A percentile compares a stretch with the other conserved stretches of the same genome.
phyloP scores from a whole-genome alignment of 1,284 basidiomycete species.

The Leccinum insigne region DNA sequence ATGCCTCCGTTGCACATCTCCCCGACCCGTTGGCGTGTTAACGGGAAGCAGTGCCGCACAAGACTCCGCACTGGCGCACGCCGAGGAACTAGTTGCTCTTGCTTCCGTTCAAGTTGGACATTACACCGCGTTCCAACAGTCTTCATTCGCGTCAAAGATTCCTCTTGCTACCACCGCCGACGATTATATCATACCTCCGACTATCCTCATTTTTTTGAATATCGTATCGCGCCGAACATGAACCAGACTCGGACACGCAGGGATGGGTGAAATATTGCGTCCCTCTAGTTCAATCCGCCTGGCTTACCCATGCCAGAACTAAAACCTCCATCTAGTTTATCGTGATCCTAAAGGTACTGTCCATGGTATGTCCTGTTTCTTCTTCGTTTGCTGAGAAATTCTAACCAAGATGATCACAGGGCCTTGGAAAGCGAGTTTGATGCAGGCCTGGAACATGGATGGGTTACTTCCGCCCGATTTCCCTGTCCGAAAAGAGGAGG shows the following conservation, averaged over 20 bases:
- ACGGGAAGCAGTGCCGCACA: constrained; percentile 29
- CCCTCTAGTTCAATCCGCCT: constrained; percentile 73
- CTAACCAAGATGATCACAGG: constrained; percentile 43
- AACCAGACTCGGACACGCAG: constrained; percentile 46
- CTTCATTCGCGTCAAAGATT: constrained; percentile 79
- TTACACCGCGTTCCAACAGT: constrained; percentile 88
- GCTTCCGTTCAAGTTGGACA: constrained; percentile 72
- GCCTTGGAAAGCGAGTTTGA: constrained; percentile 81
- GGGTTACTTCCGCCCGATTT: constrained; percentile 76
- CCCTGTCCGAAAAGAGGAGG: constrained; percentile 74
- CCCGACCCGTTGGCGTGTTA: constrained; percentile 23
- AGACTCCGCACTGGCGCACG: constrained; percentile 37
- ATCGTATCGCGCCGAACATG: constrained; percentile 56
- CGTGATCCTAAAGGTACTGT: constrained; percentile 75
- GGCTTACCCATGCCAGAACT: constrained; percentile 73
- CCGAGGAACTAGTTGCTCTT: constrained; percentile 69
- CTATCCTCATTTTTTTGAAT: constrained; percentile 70
- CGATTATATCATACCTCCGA: constrained; percentile 76
- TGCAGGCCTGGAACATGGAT: constrained; percentile 86
- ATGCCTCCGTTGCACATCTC: constrained; percentile 28
- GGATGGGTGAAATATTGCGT: constrained; percentile 48
- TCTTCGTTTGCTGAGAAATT: background rate
- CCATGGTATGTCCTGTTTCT: constrained; percentile 65
- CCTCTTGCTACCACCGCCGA: constrained; percentile 85
- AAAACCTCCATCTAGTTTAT: constrained; percentile 65